These are phyloP conservation scores for Fraxinus platypoda DNA, from an alignment of 305 asterid genomes.

Conservation along the genomic window DNA sequence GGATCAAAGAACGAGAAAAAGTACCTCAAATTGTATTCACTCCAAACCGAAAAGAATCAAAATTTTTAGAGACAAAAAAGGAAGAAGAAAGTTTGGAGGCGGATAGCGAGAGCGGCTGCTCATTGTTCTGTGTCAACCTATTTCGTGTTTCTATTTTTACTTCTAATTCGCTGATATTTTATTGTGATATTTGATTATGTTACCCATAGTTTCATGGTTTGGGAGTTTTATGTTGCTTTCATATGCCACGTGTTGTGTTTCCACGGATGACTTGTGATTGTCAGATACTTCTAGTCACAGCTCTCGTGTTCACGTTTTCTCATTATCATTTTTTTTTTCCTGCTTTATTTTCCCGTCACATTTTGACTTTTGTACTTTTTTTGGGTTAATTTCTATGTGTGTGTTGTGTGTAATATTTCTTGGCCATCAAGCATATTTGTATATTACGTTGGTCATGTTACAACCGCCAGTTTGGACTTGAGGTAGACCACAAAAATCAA, in stretches of 20 bases:
- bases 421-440: background rate
- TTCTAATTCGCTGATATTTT: background rate
- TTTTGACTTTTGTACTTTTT: background rate
- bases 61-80: background rate
- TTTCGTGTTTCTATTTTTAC: background rate
- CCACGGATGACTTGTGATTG: background rate
- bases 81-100: background rate
- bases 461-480: background rate
- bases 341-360: background rate
- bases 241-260: background rate
- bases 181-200: background rate
- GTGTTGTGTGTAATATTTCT: background rate
- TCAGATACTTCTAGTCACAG: background rate
- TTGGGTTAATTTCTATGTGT: background rate
- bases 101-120: background rate
- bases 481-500: background rate
- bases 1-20: slow-evolving; percentile 11
- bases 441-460: background rate
- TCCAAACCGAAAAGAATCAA: slow-evolving; percentile 23
- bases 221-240: background rate
- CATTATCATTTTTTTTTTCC: background rate
- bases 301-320: background rate
- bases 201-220: background rate
- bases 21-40: slow-evolving; percentile 33
- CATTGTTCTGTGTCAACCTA: background rate